Conservation (phyloP, 208 protist genomes). For the Leptomonas pyrrhocoris region DNA sequence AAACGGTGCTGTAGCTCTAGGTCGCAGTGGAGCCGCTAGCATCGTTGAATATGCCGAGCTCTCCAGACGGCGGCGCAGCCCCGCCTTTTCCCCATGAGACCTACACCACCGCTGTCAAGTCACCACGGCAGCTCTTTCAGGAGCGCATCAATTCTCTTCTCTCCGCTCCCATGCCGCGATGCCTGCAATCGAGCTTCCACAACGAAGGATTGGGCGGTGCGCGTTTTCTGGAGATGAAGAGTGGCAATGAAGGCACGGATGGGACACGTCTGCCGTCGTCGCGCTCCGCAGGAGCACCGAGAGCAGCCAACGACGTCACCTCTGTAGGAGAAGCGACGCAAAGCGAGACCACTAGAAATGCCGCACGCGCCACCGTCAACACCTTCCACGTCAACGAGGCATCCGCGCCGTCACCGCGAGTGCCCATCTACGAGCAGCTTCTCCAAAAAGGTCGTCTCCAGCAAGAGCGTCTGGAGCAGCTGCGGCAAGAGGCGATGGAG, state of each 20-base stretch:
- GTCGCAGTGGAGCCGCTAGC: too few species aligned
- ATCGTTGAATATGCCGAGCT: not conserved
- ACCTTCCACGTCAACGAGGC: not conserved
- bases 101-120: not conserved
- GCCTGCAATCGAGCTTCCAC: slow-evolving; percentile 24
- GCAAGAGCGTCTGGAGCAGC: slow-evolving; percentile 49
- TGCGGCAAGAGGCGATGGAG: slow-evolving; percentile 42
- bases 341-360: too few species aligned
- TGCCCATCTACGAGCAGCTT: slow-evolving; percentile 67
- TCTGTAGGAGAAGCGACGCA: too few species aligned
- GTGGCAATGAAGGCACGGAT: not conserved
- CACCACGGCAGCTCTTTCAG: slow-evolving; percentile 22
- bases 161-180: slow-evolving; percentile 49
- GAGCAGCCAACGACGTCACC: too few species aligned
- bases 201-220: not conserved
- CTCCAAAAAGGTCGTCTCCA: slow-evolving; percentile 67
- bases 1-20: too few species aligned
- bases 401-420: not conserved
- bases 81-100: not conserved
- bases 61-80: not conserved
- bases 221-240: not conserved
- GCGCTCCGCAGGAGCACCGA: not conserved
- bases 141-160: slow-evolving; percentile 47
- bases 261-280: not conserved
- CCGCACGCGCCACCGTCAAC: not conserved